phyloP scores from a whole-genome alignment of 495 filamentous ascomycete genomes.

The Trichoderma erinaceum region DNA sequence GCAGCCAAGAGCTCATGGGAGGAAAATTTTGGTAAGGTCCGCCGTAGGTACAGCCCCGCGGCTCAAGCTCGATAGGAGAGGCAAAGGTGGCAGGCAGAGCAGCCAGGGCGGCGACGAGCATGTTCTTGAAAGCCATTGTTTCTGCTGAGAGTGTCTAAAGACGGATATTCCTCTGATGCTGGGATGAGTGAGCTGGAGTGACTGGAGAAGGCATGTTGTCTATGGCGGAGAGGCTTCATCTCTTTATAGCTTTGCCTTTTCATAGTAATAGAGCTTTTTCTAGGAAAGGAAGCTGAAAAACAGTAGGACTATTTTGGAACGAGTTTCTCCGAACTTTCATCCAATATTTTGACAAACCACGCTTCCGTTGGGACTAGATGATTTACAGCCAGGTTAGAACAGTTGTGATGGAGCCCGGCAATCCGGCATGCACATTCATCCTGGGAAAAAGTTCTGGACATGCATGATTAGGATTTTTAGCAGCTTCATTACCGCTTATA shows the following conservation, averaged over 20 bases:
- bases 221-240: background rate
- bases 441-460: background rate
- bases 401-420: background rate
- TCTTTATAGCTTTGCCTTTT: background rate
- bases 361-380: no score
- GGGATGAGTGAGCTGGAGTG: background rate
- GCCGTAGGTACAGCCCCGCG: slow-evolving; percentile 22
- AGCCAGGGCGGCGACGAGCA: slow-evolving; percentile 2
- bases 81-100: background rate
- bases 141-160: background rate
- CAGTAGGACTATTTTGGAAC: background rate
- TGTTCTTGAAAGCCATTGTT: slow-evolving; percentile 5
- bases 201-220: background rate
- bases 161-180: background rate
- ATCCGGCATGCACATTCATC: background rate
- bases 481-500: background rate
- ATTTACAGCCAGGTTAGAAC: background rate
- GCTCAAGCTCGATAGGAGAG: background rate
- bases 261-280: background rate
- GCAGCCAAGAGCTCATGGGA: slow-evolving; percentile 28
- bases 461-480: no score
- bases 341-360: no score
- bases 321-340: no score
- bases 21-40: slow-evolving; percentile 34
- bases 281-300: background rate